phyloP scores from a whole-genome alignment of 305 asterid species.

The Rubia balearica region DNA sequence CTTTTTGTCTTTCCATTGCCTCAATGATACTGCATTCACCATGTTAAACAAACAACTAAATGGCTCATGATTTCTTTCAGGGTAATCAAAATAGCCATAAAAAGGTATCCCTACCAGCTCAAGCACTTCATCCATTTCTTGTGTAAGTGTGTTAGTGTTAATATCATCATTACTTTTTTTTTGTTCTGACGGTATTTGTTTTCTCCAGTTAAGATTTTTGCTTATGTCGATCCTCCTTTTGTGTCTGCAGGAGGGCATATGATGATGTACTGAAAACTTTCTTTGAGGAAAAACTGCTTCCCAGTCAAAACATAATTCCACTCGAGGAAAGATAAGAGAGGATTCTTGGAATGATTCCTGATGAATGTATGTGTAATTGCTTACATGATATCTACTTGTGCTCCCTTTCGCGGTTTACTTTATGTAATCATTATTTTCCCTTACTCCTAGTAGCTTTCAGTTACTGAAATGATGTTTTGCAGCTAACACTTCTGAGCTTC shows the following conservation, averaged over 20 bases:
- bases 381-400: neutral
- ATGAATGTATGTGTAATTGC: slow-evolving; percentile 57
- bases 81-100: slow-evolving; percentile 74
- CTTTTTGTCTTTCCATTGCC: slow-evolving; percentile 13
- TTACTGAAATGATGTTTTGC: slow-evolving; percentile 18
- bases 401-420: neutral
- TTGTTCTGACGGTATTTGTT: slow-evolving; percentile 7
- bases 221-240: neutral
- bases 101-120: slow-evolving; percentile 53
- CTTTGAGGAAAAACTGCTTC: slow-evolving; percentile 54
- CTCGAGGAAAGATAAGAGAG: slow-evolving; percentile 64
- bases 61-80: slow-evolving; percentile 27
- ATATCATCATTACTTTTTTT: slow-evolving; percentile 13
- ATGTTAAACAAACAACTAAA: neutral
- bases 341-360: slow-evolving; percentile 86
- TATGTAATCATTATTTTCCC: neutral
- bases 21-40: neutral
- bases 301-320: slow-evolving; percentile 58
- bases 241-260: slow-evolving; percentile 62
- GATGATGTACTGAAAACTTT: slow-evolving; percentile 53
- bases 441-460: neutral
- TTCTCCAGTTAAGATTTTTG: neutral
- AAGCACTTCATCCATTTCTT: slow-evolving; percentile 71
- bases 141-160: slow-evolving; percentile 45
- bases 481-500: slow-evolving; percentile 79